These are phyloP conservation scores for Gelatoporia subvermispora DNA, from an alignment of 768 basidiomycete species.

Conservation along the genomic window DNA sequence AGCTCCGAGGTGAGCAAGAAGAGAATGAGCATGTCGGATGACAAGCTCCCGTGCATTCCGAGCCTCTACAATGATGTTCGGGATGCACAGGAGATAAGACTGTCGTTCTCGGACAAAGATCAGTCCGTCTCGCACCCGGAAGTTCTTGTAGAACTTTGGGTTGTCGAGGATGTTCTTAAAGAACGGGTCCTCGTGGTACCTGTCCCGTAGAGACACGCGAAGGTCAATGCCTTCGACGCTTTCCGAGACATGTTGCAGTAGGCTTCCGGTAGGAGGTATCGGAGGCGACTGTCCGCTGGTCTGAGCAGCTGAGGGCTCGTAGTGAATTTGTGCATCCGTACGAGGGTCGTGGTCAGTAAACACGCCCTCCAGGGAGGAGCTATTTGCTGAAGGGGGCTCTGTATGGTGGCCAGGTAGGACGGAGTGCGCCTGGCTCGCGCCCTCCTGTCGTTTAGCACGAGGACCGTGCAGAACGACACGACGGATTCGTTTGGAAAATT, in stretches of 20 bases:
- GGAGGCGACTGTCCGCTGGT: too few species aligned
- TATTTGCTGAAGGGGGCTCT: too few species aligned
- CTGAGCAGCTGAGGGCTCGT: too few species aligned
- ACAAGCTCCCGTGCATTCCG: constrained; percentile 24
- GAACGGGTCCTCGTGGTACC: constrained; percentile 26
- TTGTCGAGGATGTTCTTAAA: constrained; percentile 21
- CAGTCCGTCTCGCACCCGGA: constrained; percentile 18
- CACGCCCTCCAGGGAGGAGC: too few species aligned
- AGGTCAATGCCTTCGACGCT: constrained; percentile 4
- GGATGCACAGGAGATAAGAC: constrained; percentile 23
- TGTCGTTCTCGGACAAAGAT: constrained; percentile 9
- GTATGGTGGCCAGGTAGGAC: too few species aligned
- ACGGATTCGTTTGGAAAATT: constrained; percentile 2
- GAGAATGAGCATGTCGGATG: constrained; percentile 32
- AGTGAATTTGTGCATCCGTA: too few species aligned
- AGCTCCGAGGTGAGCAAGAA: constrained; percentile 33
- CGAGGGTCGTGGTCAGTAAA: too few species aligned
- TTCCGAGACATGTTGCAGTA: neutral
- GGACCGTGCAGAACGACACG: constrained; percentile 5
- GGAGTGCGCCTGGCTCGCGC: neutral
- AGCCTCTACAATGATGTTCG: constrained; percentile 17
- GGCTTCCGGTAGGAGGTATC: too few species aligned
- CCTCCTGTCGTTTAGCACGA: constrained; percentile 3
- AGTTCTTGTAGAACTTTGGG: constrained; percentile 23
- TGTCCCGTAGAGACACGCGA: constrained; percentile 5